A percentile compares a stretch with the other conserved stretches of the same genome.
These are phyloP conservation scores for Sugiyamaella marilandica DNA, from an alignment of 805 yeast species.

Conservation along the genomic window DNA sequence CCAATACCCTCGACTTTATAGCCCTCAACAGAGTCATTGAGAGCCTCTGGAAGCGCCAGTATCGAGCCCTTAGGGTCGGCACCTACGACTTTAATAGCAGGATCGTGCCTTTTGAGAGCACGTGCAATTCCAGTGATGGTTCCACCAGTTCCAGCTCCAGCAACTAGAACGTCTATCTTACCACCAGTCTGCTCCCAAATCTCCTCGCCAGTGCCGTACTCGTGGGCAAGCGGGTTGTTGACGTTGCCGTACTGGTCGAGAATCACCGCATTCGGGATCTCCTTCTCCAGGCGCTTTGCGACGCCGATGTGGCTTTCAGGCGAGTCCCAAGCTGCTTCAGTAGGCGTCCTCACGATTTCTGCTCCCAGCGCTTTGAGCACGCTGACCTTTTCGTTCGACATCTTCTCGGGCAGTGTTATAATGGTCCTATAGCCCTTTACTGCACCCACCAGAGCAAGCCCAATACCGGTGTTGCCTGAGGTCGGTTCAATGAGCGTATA, in stretches of 20 bases:
- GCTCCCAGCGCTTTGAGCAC: constrained; percentile 88
- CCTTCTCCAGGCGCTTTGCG: constrained; percentile 71
- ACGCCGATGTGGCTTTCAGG: constrained; percentile 91
- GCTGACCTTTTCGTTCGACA: constrained; percentile 86
- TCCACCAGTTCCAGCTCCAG: constrained; percentile 96
- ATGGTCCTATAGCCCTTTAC: constrained; percentile 82
- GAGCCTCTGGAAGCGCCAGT: constrained; percentile 69
- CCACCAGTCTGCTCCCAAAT: constrained; percentile 78
- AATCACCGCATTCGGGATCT: constrained; percentile 79
- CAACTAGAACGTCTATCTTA: constrained; percentile 66
- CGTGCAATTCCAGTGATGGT: constrained; percentile 78
- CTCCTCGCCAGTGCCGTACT: constrained; percentile 78
- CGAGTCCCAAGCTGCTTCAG: constrained; percentile 89
- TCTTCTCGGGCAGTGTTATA: constrained; percentile 84
- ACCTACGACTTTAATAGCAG: constrained; percentile 58
- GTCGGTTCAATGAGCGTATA: constrained; percentile 84
- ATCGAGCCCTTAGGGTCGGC: constrained; percentile 89
- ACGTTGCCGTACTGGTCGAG: constrained; percentile 77
- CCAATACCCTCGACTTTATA: constrained; percentile 91
- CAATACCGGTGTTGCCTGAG: constrained; percentile 89
- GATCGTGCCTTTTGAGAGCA: constrained; percentile 67
- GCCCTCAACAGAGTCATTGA: constrained; percentile 53
- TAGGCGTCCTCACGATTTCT: constrained; percentile 85
- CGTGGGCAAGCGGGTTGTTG: constrained; percentile 81
- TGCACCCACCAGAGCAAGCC: constrained; percentile 81